phyloP scores from a whole-genome alignment of 768 basidiomycete species.

The Hygrophorus russula region DNA sequence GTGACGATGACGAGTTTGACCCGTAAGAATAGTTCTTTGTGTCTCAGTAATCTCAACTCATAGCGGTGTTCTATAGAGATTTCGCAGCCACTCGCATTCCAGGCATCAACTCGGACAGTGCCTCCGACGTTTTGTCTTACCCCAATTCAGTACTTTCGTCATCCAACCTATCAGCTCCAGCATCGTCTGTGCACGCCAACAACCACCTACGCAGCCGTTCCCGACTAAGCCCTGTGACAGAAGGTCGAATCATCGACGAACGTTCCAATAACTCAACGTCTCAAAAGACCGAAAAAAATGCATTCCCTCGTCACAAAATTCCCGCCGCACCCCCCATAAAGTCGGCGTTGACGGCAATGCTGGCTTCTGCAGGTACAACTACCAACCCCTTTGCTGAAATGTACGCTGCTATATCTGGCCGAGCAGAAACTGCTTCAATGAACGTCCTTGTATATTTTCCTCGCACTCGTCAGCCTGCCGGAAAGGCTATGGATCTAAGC shows the following conservation, averaged over 20 bases:
- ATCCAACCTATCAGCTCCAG: conserved; percentile 41
- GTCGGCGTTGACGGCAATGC: conserved; percentile 65
- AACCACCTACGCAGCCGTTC: conserved; percentile 25
- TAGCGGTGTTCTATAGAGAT: conserved; percentile 30
- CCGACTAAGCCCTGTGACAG: conserved; percentile 55
- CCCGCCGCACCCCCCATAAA: conserved; percentile 27
- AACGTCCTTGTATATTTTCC: conserved; percentile 81
- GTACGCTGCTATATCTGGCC: conserved; percentile 78
- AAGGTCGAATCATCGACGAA: conserved; percentile 18
- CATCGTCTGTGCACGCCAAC: conserved; percentile 34
- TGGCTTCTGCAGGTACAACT: conserved; percentile 55
- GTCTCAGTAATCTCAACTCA: neutral
- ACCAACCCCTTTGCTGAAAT: conserved; percentile 83
- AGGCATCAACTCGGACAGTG: conserved; percentile 43
- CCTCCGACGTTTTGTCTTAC: conserved; percentile 52
- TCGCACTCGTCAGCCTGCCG: conserved; percentile 48
- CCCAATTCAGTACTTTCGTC: conserved; percentile 37
- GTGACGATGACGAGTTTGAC: conserved; percentile 69
- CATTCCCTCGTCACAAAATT: conserved; percentile 48
- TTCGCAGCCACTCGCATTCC: conserved; percentile 51
- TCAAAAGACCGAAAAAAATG: conserved; percentile 24
- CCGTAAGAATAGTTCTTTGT: conserved; percentile 39
- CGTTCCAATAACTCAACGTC: conserved; percentile 9
- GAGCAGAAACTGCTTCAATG: conserved; percentile 50
- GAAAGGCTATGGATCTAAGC: conserved; percentile 51